Percentiles rank a stretch among this genome's conserved stretches.
phyloP scores from a whole-genome alignment of 768 basidiomycete species.

The Calocera viscosa region DNA sequence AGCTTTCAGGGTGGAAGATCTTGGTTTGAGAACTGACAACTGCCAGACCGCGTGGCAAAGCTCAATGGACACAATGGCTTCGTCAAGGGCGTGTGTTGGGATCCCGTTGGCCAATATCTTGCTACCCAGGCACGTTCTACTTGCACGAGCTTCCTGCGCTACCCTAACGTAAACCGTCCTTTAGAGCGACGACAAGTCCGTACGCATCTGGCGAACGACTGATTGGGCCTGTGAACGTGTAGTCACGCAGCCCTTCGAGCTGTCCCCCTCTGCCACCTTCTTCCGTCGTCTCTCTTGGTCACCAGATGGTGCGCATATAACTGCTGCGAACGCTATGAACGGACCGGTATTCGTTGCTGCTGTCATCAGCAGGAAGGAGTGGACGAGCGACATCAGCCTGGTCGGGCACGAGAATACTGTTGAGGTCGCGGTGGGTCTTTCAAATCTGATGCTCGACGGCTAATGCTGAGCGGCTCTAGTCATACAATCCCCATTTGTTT shows the following conservation, averaged over 20 bases:
- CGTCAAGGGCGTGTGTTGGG: constrained; percentile 98
- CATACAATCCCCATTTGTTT: constrained; percentile 93
- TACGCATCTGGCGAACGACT: constrained; percentile 91
- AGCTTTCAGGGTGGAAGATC: constrained; percentile 17
- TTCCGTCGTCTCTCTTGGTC: constrained; percentile 94
- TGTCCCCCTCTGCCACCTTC: constrained; percentile 90
- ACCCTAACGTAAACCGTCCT: not conserved
- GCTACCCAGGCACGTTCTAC: constrained; percentile 49
- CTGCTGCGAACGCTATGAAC: constrained; percentile 94
- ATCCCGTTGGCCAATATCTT: constrained; percentile 93
- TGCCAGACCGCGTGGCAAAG: constrained; percentile 63
- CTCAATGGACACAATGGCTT: constrained; percentile 88
- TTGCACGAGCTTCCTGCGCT: too few species aligned
- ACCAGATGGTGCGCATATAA: constrained; percentile 96
- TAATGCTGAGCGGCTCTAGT: constrained; percentile 31
- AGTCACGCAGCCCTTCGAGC: constrained; percentile 80
- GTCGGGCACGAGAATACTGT: constrained; percentile 97
- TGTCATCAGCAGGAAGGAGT: constrained; percentile 78
- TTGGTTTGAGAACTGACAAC: not conserved
- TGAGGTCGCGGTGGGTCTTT: constrained; percentile 67
- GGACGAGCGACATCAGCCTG: constrained; percentile 84
- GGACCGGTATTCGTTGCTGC: constrained; percentile 97
- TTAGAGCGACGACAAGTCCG: constrained; percentile 88
- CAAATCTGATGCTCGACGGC: not conserved
- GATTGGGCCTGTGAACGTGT: constrained; percentile 82